Evolutionary conservation across 345 rosid species (phyloP).

Genomic region (Camelina sativa): DNA sequence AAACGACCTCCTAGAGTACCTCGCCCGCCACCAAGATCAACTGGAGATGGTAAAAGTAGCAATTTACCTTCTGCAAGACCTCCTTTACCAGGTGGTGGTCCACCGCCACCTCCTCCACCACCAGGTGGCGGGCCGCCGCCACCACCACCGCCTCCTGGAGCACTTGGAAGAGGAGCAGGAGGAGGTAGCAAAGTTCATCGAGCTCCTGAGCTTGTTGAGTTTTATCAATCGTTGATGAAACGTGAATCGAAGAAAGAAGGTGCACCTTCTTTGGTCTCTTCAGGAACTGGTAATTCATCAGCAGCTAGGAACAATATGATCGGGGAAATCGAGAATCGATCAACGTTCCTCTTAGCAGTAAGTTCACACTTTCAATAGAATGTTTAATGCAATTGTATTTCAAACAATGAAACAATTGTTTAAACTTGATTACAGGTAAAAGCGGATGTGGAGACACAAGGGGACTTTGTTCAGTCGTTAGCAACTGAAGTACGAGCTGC

Average conservation of each 20-base stretch:
- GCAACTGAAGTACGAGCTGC: slow-evolving; percentile 90
- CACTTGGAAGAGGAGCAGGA: slow-evolving; percentile 75
- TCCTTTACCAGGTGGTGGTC: slow-evolving; percentile 51
- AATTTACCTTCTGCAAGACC: slow-evolving; percentile 50
- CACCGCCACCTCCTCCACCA: slow-evolving; percentile 63
- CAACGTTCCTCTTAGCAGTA: slow-evolving; percentile 94
- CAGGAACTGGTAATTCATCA: slow-evolving; percentile 65
- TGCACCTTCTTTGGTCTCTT: slow-evolving; percentile 62
- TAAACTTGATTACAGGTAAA: slow-evolving; percentile 63
- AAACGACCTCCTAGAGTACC: slow-evolving; percentile 86
- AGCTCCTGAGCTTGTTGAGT: slow-evolving; percentile 95
- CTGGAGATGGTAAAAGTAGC: slow-evolving; percentile 48
- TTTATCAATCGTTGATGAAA: slow-evolving; percentile 94
- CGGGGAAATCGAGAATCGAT: slow-evolving; percentile 92
- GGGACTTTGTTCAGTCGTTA: slow-evolving; percentile 93
- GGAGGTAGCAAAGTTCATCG: slow-evolving; percentile 83
- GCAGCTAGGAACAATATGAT: slow-evolving; percentile 95
- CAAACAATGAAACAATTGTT: neutral
- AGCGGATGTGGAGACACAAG: slow-evolving; percentile 99
- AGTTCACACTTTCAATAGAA: slow-evolving; percentile 23
- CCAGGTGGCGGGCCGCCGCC: slow-evolving; percentile 60
- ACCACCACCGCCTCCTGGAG: slow-evolving; percentile 94
- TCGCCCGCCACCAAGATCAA: slow-evolving; percentile 83
- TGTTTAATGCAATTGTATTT: neutral
- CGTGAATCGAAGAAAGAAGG: slow-evolving; percentile 95